Conservation (phyloP, 2,329 filamentous ascomycete species). For the Neopestalotiopsis sp. region DNA sequence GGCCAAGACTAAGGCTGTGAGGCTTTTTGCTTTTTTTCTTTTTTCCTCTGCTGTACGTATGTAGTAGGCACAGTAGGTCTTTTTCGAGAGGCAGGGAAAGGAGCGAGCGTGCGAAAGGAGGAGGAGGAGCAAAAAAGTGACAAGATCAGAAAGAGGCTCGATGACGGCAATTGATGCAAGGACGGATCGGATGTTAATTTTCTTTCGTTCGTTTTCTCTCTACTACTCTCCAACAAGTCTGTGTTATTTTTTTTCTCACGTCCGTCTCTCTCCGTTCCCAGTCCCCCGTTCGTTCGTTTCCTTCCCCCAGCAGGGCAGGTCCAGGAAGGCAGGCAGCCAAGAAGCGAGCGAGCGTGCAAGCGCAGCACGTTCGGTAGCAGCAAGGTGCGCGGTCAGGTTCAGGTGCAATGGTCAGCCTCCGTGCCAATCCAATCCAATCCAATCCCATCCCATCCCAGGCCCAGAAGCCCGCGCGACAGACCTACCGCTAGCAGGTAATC, state of each 20-base stretch:
- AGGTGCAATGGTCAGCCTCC: slow-evolving; percentile 11
- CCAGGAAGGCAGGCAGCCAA: slow-evolving; percentile 1
- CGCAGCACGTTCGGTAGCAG: background rate
- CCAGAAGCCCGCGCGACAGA: background rate
- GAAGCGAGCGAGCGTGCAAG: slow-evolving; percentile 1
- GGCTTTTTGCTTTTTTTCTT: background rate
- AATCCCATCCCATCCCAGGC: too few species aligned
- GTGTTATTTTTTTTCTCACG: background rate
- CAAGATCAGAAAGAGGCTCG: slow-evolving; percentile 4
- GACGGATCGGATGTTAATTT: slow-evolving; percentile 18
- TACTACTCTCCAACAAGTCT: background rate
- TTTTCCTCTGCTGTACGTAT: background rate
- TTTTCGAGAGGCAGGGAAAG: slow-evolving; percentile 8
- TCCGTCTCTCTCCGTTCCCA: background rate
- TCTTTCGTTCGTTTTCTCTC: background rate
- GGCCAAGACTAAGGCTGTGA: slow-evolving; percentile 5
- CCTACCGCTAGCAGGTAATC: background rate
- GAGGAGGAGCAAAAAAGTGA: background rate
- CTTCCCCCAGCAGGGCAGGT: slow-evolving; percentile 5
- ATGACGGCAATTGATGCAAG: slow-evolving; percentile 6
- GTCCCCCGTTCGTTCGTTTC: background rate
- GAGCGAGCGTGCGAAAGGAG: slow-evolving; percentile 1
- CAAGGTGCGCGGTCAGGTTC: background rate
- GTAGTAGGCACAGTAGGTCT: background rate
- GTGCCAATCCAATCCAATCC: slow-evolving; percentile 3